Base-by-base conservation (phyloP, 345 rosid genomes). In the Euphorbia lathyris region DNA sequence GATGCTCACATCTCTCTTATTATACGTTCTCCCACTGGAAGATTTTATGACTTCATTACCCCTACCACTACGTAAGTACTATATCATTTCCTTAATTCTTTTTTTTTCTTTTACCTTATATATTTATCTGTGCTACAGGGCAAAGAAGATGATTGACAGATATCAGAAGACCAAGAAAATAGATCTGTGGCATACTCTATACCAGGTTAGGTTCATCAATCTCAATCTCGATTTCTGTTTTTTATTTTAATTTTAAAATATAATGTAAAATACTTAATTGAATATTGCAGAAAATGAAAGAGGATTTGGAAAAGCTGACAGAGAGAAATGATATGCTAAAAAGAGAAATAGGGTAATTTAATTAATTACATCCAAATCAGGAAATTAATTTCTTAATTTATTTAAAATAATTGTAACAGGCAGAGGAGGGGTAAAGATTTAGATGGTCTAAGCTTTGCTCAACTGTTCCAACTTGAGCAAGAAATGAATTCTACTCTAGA, bases 1-100 rank as follows among this genome's bases (percentile, higher is more conserved):
- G 92, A 85, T 74, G 92, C 92, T 25, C 77, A 81, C 72, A 87
- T 87, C 63, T 85, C 89, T 69, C 80, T 85, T 23, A 74, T 87
- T 79, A 82, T 83, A 86, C 66, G 83, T 74, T 87, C 92, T 12
- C 67, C 53, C 40, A 75, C 82, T 25, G 84, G 81, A 5, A 80
- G 85, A 72, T 69, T 85, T 61, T 79, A 83, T 14, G 80, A 85
- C 78, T 87, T 32, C 83, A 81, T 77, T 23, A 85, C 87, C 84
- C 78, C 84, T 38, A 26, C 74, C 59, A 85, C 76, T 7, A 65
- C 86, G 91, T 32, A 2, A 32, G 36, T 32, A 5, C 36, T 2
- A 2, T 32, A 32, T 32, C 36, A 32, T 5, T 32, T 5, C 2
- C n/a, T 11, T 48, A 4, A 14, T 16, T 48, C 14, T 12, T 48